Base-by-base conservation (phyloP, 2,329 filamentous ascomycete species). In the Calonectria crousiana region DNA sequence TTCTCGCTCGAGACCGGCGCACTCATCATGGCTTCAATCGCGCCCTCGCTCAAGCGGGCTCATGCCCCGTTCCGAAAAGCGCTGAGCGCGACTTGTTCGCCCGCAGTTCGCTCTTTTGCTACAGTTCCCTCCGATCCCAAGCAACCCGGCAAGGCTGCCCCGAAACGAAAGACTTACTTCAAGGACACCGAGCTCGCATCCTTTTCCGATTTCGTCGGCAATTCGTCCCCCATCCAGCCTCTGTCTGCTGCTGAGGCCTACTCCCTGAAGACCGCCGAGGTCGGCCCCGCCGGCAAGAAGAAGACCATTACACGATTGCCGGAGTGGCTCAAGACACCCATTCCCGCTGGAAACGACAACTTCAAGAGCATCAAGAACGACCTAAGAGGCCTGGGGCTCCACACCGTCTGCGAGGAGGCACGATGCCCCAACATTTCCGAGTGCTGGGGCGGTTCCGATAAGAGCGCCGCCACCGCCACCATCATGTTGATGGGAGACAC, bases 401-500 rank as follows among this genome's bases (percentile, higher is more conserved):
- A 98, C 85, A 99, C 97, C 6, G 97, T 99, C 20, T 99, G 97
- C 85, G 97, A 99, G 87, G 97, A 99, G 87, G 97, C 97, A 1
- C 92, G 95, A 78, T 99, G 97, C 85, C 97, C 97, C 75, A 99
- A 99, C 85, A 98, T 99, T 75, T 95, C 94, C 76, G 96, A 98
- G 84, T 99, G 97, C 88, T 99, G 97, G 97, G 97, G 97, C 75
- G 97, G 97, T 41, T 92, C 90, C 82, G 92, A 94, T 84, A 98
- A 98, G 88, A 93, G 92, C 78, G 93, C 95, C 32, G 97, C 97
- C 6, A 99, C 97, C 38, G 97, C 97, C 3, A 99, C 97, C 14
- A 98, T 99, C 85, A 99, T 99, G 97, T 88, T 99, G 62, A 98
- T 98, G 96, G 97, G 97, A 77, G 97, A 99, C 85, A 98, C 96